Base-by-base conservation (phyloP, 2,329 filamentous ascomycete genomes). In the Diaporthe ampelina region DNA sequence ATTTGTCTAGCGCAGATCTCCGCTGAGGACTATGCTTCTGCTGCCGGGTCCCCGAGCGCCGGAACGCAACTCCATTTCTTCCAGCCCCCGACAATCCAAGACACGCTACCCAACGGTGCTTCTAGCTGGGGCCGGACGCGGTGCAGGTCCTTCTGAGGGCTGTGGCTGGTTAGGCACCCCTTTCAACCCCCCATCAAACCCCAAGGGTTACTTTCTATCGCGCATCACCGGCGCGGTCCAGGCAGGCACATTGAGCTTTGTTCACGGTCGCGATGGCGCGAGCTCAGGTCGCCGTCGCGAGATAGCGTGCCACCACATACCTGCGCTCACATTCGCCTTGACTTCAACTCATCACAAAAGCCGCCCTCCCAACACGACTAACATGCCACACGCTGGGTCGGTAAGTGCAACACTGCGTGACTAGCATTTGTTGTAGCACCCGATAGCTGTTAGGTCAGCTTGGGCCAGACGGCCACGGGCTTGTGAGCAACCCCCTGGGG, bases 21-120 rank as follows among this genome's bases (percentile, higher is more conserved):
- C 69, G 29, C 45, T 40, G 69, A 72, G 43, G 45, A 54, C 56
- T 45, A 67, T 67, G 63, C 63, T 67, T 67, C 63, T 67, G 61
- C 61, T 67, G 61, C 61, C 61, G 61, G 43, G 45, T 67, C 61
- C 61, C 61, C 61, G 61, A 67, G 45, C 61, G 61, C 61, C 61
- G 61, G 61, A 67, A 67, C 61, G 63, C 63, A 54, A 58, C 45
- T 63, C 45, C 58, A 43, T 72, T 72, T 72, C 57, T 52, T 72
- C 69, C 69, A 72, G 69, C 69, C 69, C 69, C 69, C 58, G 69
- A 50, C 50, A 61, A 72, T 63, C 45, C 48, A 52, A 72, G 57
- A 29, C 57, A 72, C 69, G 56, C 52, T 57, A 58, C 37, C 57
- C 69, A 63, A 54, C 57, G 69, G 58, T 54, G 69, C 69, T 63